Evolutionary conservation across 2,329 filamentous ascomycete species (phyloP), one percentile per base, ranked within the genome.

Genomic region (Aspergillus ruber): DNA sequence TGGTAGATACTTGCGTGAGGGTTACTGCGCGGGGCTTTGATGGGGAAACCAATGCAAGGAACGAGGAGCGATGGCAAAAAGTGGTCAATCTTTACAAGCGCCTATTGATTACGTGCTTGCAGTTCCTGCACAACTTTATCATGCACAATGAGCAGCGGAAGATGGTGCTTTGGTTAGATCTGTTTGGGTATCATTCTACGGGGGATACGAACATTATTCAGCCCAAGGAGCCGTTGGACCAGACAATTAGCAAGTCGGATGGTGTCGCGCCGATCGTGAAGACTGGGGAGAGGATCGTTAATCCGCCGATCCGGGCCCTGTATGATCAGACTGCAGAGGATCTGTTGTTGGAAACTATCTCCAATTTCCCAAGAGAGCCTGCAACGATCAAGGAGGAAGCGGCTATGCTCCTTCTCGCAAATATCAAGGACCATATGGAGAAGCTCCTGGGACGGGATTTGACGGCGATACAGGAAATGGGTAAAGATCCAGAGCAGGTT

Each of bases 11-110:
- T 42, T 84, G 81, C 57, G 80, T 85, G 9, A 72, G 80, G 44
- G 81, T 84, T 10, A 84, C 81, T 0, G 81, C 81, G 7, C 67
- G 81, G 53, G 82, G 81, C 0, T 85, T 82, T 52, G 82, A 84
- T 63, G 81, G 81, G 27, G 80, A 83, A 59, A 77, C 79, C 5
- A 78, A 80, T 49, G 76, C 77, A 4, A 72, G 77, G 45, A 80
- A 83, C 48, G 79, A 84, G 63, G 79, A 83, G 55, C 79, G 79
- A 54, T 84, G 81, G 80, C 80, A 83, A 65, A 78, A 76, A 63
- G 79, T 83, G 46, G 79, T 84, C 51, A 82, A 81, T 58, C 75
- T 80, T 3, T 84, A 82, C 66, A 84, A 85, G 66, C 80, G 81
- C 56, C 69, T 84, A 15, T 70, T 84, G 56, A 83, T 84, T 47